Base-by-base conservation (phyloP, 208 protist species). In the Leishmania amazonensis region DNA sequence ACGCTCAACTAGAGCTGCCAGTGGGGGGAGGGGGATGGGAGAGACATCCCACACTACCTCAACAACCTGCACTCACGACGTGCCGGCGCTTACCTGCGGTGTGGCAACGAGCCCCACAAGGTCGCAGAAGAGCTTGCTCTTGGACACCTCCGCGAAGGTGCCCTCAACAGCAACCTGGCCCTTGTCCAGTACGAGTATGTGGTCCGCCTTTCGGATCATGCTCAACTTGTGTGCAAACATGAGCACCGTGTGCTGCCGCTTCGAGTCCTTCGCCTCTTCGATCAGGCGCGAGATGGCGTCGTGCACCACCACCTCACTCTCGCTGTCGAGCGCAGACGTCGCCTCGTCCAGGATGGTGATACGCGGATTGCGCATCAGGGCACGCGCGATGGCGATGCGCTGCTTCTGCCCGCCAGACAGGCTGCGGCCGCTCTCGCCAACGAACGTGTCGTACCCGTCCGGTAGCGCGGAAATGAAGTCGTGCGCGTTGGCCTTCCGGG, bases 331-430 rank as follows among this genome's bases (percentile, higher is more conserved):
- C 42, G 95, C 95, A 0, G 86, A 93, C 1, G 97, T 99, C 7
- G 95, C 97, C 87, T 99, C 97, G 88, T 99, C 98, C 24, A 99
- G 86, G 38, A 99, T 92, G 21, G 98, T 88, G 54, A 99, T 85
- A 67, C 92, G 86, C 58, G 98, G 96, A 73, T 94, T 81, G 19
- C 94, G 92, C 76, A 96, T 75, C 8, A 99, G 82, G 31, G 94
- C 95, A 49, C 98, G 88, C 4, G 96, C 97, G 85, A 99, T 98
- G 40, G 95, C 94, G 68, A 99, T 96, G 70, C 97, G 94, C 86
- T 99, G 97, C 87, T 97, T 97, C 89, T 99, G 96, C 2, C 97
- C 97, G 28, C 96, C 97, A 9, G 91, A 97, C 17, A 99, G 88
- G 58, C 86, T 90, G n/a, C 91, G 86, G 42, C 96, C 97, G 74